These are phyloP conservation scores for Sugiyamaella floridensis DNA, from an alignment of 805 yeast genomes.

Conservation along the genomic window DNA sequence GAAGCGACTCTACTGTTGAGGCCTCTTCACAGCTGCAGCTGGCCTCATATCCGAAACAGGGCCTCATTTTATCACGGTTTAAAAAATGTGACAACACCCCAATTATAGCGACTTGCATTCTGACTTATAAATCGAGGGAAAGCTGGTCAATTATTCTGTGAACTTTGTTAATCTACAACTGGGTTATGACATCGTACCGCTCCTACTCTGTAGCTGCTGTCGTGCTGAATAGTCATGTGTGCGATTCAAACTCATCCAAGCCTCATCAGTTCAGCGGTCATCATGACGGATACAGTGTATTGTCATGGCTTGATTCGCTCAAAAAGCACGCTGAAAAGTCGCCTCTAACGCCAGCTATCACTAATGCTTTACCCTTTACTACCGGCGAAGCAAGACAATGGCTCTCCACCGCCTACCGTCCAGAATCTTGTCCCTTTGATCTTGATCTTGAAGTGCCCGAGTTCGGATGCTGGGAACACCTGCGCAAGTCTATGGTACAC, in stretches of 20 bases:
- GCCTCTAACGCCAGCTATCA: background rate
- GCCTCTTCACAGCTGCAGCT: background rate
- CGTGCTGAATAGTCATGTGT: background rate
- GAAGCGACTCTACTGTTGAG: background rate
- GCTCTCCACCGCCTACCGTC: background rate
- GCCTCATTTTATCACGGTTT: background rate
- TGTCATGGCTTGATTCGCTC: background rate
- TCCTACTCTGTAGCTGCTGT: background rate
- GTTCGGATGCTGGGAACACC: background rate
- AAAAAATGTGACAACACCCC: too few species aligned
- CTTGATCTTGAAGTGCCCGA: background rate
- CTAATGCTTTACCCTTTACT: background rate
- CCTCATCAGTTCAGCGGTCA: background rate
- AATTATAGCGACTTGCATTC: too few species aligned
- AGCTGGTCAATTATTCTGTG: too few species aligned
- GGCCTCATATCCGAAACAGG: background rate
- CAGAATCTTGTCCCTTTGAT: background rate
- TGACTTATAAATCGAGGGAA: too few species aligned
- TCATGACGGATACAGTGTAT: background rate
- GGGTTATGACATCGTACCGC: too few species aligned
- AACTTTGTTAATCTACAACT: too few species aligned
- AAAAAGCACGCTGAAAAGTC: background rate
- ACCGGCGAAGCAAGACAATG: background rate
- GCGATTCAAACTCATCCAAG: background rate
- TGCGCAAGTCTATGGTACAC: background rate